These are phyloP conservation scores for Silene uniflora DNA, from an alignment of 148 eudicot genomes.

Conservation along the genomic window DNA sequence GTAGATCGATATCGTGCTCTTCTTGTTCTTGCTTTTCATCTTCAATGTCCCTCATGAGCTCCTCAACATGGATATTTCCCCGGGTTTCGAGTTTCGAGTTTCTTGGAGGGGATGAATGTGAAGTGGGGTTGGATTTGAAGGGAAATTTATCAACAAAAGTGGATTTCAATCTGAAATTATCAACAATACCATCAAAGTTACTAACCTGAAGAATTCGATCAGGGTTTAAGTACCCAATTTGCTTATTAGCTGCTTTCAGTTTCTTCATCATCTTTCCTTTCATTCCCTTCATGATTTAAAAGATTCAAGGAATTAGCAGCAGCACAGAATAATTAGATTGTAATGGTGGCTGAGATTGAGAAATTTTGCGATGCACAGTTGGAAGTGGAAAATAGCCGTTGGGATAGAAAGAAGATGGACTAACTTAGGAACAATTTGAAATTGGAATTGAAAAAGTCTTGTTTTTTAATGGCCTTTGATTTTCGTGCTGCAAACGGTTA, in stretches of 20 bases:
- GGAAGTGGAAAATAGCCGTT: conserved; percentile 13
- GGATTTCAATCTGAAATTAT: conserved; percentile 30
- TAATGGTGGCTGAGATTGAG: background rate
- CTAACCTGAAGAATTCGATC: conserved; percentile 57
- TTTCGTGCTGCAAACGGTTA: background rate
- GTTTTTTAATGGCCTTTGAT: background rate
- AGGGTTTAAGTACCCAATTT: conserved; percentile 59
- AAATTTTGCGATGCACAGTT: background rate
- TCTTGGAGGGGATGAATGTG: conserved; percentile 7
- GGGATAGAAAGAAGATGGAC: background rate
- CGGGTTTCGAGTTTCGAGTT: conserved; percentile 30
- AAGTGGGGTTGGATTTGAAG: conserved; percentile 25
- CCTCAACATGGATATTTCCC: conserved; percentile 40
- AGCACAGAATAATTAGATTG: background rate
- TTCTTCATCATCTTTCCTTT: conserved; percentile 86
- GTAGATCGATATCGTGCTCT: conserved; percentile 19
- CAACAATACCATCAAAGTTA: conserved; percentile 48
- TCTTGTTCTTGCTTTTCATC: conserved; percentile 12
- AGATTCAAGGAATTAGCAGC: background rate
- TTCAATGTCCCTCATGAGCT: conserved; percentile 21
- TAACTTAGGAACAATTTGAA: background rate
- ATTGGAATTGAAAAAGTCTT: background rate
- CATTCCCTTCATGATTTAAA: conserved; percentile 56
- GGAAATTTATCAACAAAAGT: conserved; percentile 25
- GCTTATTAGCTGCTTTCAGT: conserved; percentile 62